Conservation (phyloP, 2,329 filamentous ascomycete genomes). For the Colletotrichum higginsianum region DNA sequence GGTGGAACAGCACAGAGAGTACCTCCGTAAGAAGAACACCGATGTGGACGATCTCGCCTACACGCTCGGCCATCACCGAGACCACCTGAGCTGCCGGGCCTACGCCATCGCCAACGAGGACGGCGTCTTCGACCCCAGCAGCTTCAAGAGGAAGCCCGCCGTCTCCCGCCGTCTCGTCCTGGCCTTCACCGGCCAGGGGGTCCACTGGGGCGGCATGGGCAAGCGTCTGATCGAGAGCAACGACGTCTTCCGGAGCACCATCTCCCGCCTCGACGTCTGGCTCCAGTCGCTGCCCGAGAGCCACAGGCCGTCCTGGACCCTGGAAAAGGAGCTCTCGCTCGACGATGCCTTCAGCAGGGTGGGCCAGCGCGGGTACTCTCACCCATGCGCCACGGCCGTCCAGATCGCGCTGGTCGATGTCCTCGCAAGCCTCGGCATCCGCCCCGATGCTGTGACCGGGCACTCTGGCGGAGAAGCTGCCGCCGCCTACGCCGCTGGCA, state of each 20-base stretch:
- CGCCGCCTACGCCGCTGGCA: conserved; percentile 59
- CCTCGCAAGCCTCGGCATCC: conserved; percentile 51
- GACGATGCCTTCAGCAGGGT: conserved; percentile 45
- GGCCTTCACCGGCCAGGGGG: conserved; percentile 44
- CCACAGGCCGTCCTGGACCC: conserved; percentile 43
- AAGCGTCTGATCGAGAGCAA: conserved; percentile 30
- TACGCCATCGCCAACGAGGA: conserved; percentile 45
- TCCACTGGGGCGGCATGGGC: conserved; percentile 44
- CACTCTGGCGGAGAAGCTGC: conserved; percentile 62
- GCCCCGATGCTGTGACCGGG: conserved; percentile 54
- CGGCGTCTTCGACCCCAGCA: conserved; percentile 39
- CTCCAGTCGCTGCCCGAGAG: conserved; percentile 28
- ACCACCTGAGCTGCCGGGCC: conserved; percentile 48
- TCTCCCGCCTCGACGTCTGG: conserved; percentile 40
- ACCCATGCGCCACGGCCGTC: conserved; percentile 52
- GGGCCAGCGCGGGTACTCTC: conserved; percentile 43
- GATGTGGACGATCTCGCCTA: conserved; percentile 48
- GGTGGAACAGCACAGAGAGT: conserved; percentile 44
- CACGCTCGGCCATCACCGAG: conserved; percentile 49
- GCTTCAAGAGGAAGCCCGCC: conserved; percentile 35
- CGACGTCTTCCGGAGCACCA: conserved; percentile 28
- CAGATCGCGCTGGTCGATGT: conserved; percentile 60
- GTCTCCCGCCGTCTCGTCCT: conserved; percentile 32
- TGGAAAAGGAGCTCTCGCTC: conserved; percentile 48
- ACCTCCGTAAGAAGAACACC: conserved; percentile 36